Evolutionary conservation across 2,329 filamentous ascomycete species (phyloP).

Genomic region (Xylariaceae sp.): DNA sequence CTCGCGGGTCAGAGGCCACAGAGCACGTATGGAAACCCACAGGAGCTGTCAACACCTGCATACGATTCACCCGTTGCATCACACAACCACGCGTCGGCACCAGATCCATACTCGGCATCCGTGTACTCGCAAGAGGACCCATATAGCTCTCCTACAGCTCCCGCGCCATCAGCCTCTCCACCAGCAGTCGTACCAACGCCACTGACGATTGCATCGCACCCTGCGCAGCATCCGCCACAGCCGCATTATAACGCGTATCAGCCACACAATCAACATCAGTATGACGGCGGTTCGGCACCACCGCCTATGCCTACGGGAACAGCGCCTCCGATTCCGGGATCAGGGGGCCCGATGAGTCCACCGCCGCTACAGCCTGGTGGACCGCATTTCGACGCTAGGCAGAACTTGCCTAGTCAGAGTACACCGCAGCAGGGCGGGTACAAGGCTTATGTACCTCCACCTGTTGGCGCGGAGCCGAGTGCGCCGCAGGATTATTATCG

Average conservation of each 20-base stretch:
- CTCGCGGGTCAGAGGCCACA: conserved; percentile 53
- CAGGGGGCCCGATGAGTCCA: conserved; percentile 35
- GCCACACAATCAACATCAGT: conserved; percentile 20
- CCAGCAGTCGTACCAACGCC: conserved; percentile 25
- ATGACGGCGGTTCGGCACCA: conserved; percentile 6
- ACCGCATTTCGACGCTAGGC: conserved; percentile 45
- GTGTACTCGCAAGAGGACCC: conserved; percentile 48
- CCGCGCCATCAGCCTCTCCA: conserved; percentile 28
- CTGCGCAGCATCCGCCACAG: conserved; percentile 30
- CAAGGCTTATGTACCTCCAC: conserved; percentile 55
- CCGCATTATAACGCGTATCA: conserved; percentile 37
- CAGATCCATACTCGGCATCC: conserved; percentile 43
- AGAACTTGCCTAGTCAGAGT: conserved; percentile 47
- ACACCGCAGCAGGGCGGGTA: conserved; percentile 46
- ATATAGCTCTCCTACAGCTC: conserved; percentile 27
- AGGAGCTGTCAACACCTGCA: conserved; percentile 73
- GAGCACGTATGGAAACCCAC: conserved; percentile 67
- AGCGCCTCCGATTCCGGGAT: conserved; percentile 41
- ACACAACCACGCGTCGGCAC: conserved; percentile 36
- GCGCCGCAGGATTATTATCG: conserved; percentile 56
- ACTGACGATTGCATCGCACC: conserved; percentile 21
- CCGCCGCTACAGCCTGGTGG: conserved; percentile 44
- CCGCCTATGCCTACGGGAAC: conserved; percentile 35
- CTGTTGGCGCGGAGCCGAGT: conserved; percentile 39
- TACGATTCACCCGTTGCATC: conserved; percentile 69